Base-by-base conservation (phyloP, 2,329 filamentous ascomycete species). In the Penicillium expansum region DNA sequence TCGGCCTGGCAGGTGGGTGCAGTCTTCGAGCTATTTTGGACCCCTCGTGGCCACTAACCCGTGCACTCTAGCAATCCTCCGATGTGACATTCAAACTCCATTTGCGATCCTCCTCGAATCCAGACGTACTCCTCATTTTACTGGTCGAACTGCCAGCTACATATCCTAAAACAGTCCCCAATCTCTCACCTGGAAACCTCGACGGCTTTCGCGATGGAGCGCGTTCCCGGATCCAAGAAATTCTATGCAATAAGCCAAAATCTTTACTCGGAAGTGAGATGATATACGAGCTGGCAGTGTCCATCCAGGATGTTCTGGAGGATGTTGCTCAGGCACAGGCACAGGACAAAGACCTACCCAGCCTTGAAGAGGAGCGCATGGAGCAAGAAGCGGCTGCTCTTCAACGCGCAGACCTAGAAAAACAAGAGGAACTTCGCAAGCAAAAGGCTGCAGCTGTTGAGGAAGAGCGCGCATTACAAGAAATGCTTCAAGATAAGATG, bases 281-380 rank as follows among this genome's bases (percentile, higher is more conserved):
- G 84, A 85, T 88, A 9, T 83, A 84, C 67, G 82, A 84, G 37
- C 79, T 88, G 52, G 82, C 83, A 1, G 77, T 81, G 47, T 77
- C 82, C 5, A 82, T 89, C 30, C 81, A 85, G 62, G 86, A 89
- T 58, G 79, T 93, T 10, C 81, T 97, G 4, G 91, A 97, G 74
- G 90, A 95, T 71, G 91, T 91, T n/a, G 90, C 91, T 1, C 82
- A 87, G 62, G 86, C 87, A 29, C 89, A 89, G 64, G 87, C 89
- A 47, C 84, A 87, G 54, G 89, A 91, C 32, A 84, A 86, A 54
- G 84, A 91, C 59, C 78, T 96, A 16, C 92, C 91, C 1, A 96
- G 91, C 32, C 80, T 97, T 7, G 91, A 96, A 68, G 91, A 95
- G 67, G 92, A 97, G 73, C 85, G 92, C 38, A 91, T 89, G 29